Evolutionary conservation across 192 early-diverging fungal species (phyloP), one percentile per base, ranked within the genome.

Genomic region (Backusella parvicylindrica): DNA sequence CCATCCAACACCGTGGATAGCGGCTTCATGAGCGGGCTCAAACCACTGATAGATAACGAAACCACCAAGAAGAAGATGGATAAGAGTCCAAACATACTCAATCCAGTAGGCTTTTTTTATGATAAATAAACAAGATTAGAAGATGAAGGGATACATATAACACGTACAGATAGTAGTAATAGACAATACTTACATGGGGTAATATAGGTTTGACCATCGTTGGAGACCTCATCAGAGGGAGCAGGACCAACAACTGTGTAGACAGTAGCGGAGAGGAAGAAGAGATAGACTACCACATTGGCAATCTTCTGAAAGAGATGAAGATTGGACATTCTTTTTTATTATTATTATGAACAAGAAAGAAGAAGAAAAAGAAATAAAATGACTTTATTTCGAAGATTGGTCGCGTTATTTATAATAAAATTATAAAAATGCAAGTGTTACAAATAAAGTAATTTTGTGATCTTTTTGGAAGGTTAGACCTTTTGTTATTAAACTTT

Each of bases 41-140:
- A 89, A 87, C 79, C 81, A 89, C 80, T 92, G 91, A 80, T 88
- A 92, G 60, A 73, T 77, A n/a, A 83, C 83, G 63, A 89, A 84
- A 53, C 91, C 91, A 74, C 85, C 82, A 41, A 92, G 82, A 43
- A 91, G 74, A 66, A 87, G 65, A 81, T 92, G 86, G 56, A 91
- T 83, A 65, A 90, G 36, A 64, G 84, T 87, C 91, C 91, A 91
- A 71, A 89, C 77, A 74, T 70, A 83, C 49, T 86, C 88, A 18
- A 88, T 85, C 71, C 81, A 92, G 26, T 80, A 74, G 30, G 91
- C 91, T 65, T 49, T 7, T 66, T 32, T 6, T 23, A 13, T 41
- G 8, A n/a, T n/a, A n/a, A 43, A 13, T 28, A 41, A 23, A 43
- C 18, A 40, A 28, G 16, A 37, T 35, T 67, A 37, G 35, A 68